These are phyloP conservation scores for Kwoniella dendrophila DNA, from an alignment of 768 basidiomycete genomes.

Conservation along the genomic window DNA sequence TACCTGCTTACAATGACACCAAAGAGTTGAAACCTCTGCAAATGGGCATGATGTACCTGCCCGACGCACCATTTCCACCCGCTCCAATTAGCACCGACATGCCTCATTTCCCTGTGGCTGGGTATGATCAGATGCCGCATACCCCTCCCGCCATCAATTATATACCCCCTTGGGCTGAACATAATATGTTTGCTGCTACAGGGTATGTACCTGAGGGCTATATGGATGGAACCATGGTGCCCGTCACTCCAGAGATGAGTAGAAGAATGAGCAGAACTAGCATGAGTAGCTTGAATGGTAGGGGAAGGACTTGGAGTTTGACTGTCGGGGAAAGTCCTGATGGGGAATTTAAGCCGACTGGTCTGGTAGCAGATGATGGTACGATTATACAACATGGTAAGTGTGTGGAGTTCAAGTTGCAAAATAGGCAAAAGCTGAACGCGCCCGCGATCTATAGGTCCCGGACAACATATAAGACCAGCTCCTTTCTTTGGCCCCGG, in stretches of 20 bases:
- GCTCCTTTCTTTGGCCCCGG: slow-evolving; percentile 41
- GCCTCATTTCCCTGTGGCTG: background rate
- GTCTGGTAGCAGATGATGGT: slow-evolving; percentile 39
- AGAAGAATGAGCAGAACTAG: slow-evolving; percentile 17
- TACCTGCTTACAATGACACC: background rate
- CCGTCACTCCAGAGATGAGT: slow-evolving; percentile 9
- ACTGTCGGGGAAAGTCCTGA: slow-evolving; percentile 27
- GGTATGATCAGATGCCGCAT: slow-evolving; percentile 6
- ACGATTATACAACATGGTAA: slow-evolving; percentile 42
- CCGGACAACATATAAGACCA: slow-evolving; percentile 47
- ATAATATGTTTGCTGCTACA: slow-evolving; percentile 32
- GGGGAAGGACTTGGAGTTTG: slow-evolving; percentile 38
- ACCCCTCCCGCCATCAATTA: slow-evolving; percentile 25
- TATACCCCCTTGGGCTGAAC: slow-evolving; percentile 32
- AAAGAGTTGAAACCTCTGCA: background rate
- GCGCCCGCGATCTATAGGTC: slow-evolving; percentile 21
- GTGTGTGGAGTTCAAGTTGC: slow-evolving; percentile 5
- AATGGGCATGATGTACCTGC: slow-evolving; percentile 4
- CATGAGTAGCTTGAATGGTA: slow-evolving; percentile 2
- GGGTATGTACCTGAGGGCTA: background rate
- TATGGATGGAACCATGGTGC: background rate
- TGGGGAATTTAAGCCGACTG: slow-evolving; percentile 34
- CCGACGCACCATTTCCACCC: background rate
- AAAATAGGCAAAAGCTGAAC: slow-evolving; percentile 2
- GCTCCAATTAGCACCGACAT: slow-evolving; percentile 1